These are phyloP conservation scores for Pestalotiopsis sp. DNA, from an alignment of 2,329 filamentous ascomycete genomes.

Conservation along the genomic window DNA sequence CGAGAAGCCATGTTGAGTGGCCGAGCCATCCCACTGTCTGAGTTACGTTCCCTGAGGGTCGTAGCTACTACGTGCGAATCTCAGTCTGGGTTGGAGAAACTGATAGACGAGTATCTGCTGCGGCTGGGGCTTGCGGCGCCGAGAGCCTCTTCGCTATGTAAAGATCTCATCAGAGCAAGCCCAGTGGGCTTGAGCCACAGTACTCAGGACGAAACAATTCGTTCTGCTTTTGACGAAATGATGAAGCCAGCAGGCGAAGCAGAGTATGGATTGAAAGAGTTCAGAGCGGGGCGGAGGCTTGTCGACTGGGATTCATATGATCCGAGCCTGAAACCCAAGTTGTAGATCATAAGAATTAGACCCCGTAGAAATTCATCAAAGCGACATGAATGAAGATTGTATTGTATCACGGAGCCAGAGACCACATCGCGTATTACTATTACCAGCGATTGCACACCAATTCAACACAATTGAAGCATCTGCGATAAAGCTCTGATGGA, in stretches of 20 bases:
- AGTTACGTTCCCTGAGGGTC: conserved; percentile 23
- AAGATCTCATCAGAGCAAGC: conserved; percentile 32
- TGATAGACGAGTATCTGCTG: conserved; percentile 18
- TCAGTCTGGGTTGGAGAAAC: conserved; percentile 30
- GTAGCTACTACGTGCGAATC: conserved; percentile 11
- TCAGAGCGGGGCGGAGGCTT: conserved; percentile 21
- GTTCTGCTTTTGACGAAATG: conserved; percentile 21
- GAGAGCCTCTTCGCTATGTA: conserved; percentile 35
- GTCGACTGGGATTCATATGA: neutral
- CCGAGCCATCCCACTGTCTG: conserved; percentile 22
- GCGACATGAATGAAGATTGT: no score
- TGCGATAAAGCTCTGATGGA: no score
- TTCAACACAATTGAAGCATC: no score
- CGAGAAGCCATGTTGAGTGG: conserved; percentile 41
- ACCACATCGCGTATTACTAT: no score
- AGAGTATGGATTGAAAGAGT: conserved; percentile 20
- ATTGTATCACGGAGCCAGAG: no score
- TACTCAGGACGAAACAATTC: conserved; percentile 17
- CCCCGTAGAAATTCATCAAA: neutral
- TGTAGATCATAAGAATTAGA: neutral
- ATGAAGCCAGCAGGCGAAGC: conserved; percentile 19
- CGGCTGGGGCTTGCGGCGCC: conserved; percentile 29
- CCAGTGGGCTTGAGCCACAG: conserved; percentile 23
- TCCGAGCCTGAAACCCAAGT: neutral
- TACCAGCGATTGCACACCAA: no score